phyloP scores from a whole-genome alignment of 1,284 basidiomycete species.

The Taiwanofungus camphoratus region DNA sequence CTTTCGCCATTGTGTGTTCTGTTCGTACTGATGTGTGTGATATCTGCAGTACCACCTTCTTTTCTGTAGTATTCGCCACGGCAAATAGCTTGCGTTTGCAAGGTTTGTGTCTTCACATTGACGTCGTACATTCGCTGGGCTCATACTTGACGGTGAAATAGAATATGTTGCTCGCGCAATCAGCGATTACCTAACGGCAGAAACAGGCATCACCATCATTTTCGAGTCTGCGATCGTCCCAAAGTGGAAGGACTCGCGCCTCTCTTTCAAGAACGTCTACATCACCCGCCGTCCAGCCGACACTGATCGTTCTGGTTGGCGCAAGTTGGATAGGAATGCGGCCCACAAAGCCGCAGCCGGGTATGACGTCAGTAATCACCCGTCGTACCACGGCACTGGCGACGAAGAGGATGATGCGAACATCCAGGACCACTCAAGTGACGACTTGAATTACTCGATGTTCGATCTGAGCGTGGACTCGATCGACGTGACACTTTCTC shows the following conservation, averaged over 20 bases:
- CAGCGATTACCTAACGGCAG: conserved; percentile 89
- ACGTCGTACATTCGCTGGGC: neutral
- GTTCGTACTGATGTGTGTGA: conserved; percentile 14
- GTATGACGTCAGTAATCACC: conserved; percentile 72
- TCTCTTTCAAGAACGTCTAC: conserved; percentile 97
- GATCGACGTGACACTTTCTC: conserved; percentile 93
- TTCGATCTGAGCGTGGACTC: conserved; percentile 92
- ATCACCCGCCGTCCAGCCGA: conserved; percentile 72
- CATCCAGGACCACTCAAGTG: conserved; percentile 26
- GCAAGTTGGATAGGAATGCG: conserved; percentile 19
- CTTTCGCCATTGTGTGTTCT: conserved; percentile 2
- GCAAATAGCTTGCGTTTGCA: conserved; percentile 90
- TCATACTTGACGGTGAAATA: conserved; percentile 25
- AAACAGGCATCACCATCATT: conserved; percentile 91
- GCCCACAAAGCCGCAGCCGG: conserved; percentile 55
- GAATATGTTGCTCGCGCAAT: conserved; percentile 87
- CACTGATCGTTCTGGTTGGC: conserved; percentile 13
- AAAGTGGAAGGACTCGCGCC: conserved; percentile 93
- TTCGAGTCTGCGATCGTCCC: conserved; percentile 98
- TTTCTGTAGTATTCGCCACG: conserved; percentile 88
- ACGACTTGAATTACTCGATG: conserved; percentile 74
- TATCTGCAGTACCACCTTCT: conserved; percentile 79
- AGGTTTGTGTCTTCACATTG: conserved; percentile 35
- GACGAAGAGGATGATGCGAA: conserved; percentile 47
- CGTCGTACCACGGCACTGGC: conserved; percentile 53